Conservation (phyloP, 805 yeast genomes). For the Scheffersomyces ergatensis region DNA sequence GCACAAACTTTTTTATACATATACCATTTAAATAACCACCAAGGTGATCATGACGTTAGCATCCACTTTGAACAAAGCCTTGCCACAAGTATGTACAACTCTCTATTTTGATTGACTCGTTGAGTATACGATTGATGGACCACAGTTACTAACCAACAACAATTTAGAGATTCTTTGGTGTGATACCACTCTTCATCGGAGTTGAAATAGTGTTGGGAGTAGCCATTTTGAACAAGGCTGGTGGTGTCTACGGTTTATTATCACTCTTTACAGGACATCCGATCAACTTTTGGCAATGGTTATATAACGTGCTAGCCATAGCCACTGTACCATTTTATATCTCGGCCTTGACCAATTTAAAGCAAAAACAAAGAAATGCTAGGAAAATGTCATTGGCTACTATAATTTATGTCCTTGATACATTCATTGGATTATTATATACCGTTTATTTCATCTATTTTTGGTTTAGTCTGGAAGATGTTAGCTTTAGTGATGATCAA, state of each 20-base stretch:
- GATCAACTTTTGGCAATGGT: conserved; percentile 77
- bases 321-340: conserved; percentile 62
- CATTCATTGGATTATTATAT: conserved; percentile 62
- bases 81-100: conserved; percentile 17
- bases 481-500: conserved; percentile 12
- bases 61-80: conserved; percentile 5
- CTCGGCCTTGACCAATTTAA: conserved; percentile 48
- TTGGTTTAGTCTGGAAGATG: conserved; percentile 65
- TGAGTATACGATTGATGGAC: too few relatives aligned
- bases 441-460: conserved; percentile 69
- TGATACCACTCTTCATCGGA: conserved; percentile 79
- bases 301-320: conserved; percentile 66
- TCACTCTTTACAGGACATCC: conserved; percentile 91
- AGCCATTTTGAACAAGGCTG: conserved; percentile 80
- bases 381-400: conserved; percentile 63
- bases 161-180: conserved; percentile 59
- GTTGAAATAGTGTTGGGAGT: conserved; percentile 77
- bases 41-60: conserved; percentile 2
- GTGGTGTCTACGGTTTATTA: conserved; percentile 83
- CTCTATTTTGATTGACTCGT: too few relatives aligned
- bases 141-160: background rate
- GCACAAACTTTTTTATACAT: too few relatives aligned
- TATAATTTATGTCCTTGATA: conserved; percentile 63
- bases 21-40: too few relatives aligned
- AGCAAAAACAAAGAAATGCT: conserved; percentile 48